A percentile compares a stretch with the other conserved stretches of the same genome.
Evolutionary conservation across 2,329 filamentous ascomycete species (phyloP).

Genomic region (Xylaria sp.): DNA sequence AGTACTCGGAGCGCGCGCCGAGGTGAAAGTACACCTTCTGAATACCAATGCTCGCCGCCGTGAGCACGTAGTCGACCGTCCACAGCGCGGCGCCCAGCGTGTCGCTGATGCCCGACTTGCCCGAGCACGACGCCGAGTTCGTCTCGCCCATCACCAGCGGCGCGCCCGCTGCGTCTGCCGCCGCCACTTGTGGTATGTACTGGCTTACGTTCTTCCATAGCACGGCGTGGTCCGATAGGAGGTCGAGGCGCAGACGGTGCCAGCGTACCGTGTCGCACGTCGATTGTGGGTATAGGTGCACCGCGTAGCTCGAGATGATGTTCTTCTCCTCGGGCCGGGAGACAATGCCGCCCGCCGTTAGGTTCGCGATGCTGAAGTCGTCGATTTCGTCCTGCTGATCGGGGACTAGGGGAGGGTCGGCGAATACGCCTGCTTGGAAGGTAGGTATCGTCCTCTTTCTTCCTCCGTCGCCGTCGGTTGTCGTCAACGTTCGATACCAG

Average conservation of each 20-base stretch:
- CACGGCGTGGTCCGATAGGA: constrained; percentile 41
- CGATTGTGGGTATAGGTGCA: constrained; percentile 47
- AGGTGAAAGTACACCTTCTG: constrained; percentile 52
- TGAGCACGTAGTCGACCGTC: constrained; percentile 52
- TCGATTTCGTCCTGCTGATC: constrained; percentile 46
- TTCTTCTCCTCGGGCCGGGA: constrained; percentile 40
- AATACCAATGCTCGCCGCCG: constrained; percentile 44
- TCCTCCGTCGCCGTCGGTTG: not conserved
- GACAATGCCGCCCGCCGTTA: constrained; percentile 35
- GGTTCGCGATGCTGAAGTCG: constrained; percentile 44
- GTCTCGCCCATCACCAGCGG: constrained; percentile 54
- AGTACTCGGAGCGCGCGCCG: constrained; percentile 45
- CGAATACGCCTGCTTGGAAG: constrained; percentile 44
- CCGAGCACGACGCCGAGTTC: constrained; percentile 49
- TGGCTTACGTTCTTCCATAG: constrained; percentile 46
- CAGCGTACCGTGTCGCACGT: constrained; percentile 43
- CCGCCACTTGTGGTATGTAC: constrained; percentile 41
- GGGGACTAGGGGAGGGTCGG: constrained; percentile 44
- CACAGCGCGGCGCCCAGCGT: constrained; percentile 57
- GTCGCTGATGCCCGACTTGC: constrained; percentile 49
- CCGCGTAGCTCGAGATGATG: constrained; percentile 43
- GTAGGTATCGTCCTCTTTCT: constrained; percentile 30
- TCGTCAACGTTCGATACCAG: constrained; percentile 37
- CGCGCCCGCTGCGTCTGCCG: constrained; percentile 43
- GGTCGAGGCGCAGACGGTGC: constrained; percentile 42